phyloP scores from a whole-genome alignment of 129 eudicot species.

The Glebionis coronaria region DNA sequence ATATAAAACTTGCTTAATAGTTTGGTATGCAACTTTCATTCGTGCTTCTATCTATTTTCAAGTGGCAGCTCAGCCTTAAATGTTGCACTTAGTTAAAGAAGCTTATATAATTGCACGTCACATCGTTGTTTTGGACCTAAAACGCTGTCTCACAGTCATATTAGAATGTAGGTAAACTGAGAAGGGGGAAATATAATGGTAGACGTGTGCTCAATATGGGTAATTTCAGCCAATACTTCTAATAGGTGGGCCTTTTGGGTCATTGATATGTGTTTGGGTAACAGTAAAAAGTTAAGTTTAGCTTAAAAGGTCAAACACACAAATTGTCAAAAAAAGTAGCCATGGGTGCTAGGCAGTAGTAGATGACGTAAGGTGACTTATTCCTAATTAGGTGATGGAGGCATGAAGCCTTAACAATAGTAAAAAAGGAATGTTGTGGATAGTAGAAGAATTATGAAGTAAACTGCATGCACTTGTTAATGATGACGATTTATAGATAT shows the following conservation, averaged over 20 bases:
- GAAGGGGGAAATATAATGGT: background rate
- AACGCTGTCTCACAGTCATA: no score
- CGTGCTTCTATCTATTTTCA: no score
- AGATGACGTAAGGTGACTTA: background rate
- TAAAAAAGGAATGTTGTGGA: background rate
- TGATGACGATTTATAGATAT: background rate
- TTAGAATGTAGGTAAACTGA: no score
- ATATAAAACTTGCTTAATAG: no score
- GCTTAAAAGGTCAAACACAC: background rate
- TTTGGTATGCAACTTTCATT: no score
- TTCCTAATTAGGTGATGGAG: background rate
- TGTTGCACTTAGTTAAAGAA: no score
- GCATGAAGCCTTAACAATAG: background rate
- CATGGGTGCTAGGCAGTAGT: background rate
- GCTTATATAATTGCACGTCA: no score
- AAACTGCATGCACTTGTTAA: background rate
- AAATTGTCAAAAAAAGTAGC: background rate
- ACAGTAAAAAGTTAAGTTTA: background rate
- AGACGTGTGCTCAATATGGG: background rate
- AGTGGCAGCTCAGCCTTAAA: no score
- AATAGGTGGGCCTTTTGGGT: background rate
- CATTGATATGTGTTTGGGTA: background rate
- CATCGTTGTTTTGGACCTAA: no score
- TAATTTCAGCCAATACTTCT: background rate
- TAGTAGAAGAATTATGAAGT: background rate